A percentile compares a stretch with the other conserved stretches of the same genome.
These are phyloP conservation scores for Guillardia theta DNA, from an alignment of 78 protist genomes.

Conservation along the genomic window DNA sequence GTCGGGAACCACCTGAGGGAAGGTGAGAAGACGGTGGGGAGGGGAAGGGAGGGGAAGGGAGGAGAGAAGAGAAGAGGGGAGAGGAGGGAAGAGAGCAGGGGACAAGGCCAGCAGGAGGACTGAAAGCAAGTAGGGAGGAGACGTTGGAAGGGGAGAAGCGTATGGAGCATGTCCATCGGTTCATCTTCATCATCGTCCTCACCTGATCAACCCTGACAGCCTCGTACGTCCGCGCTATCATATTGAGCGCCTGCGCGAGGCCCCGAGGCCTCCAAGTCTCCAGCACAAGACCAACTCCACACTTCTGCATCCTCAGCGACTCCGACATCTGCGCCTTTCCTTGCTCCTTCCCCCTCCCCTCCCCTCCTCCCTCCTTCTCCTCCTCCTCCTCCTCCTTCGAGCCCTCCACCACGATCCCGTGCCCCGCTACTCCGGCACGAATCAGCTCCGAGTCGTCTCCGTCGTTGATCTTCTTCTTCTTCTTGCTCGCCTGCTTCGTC, in stretches of 20 bases:
- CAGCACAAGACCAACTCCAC: not conserved
- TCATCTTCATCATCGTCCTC: not conserved
- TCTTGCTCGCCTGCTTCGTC: not conserved
- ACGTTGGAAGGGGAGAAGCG: not conserved
- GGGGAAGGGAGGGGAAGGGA: not conserved
- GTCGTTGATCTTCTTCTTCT: not conserved
- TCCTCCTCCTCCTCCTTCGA: not conserved
- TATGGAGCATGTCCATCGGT: not conserved
- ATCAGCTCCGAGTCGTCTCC: not conserved
- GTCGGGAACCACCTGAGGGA: not conserved
- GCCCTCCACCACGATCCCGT: not conserved
- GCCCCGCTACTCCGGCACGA: not conserved
- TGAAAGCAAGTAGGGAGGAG: not conserved
- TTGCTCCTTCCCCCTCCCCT: too few species aligned
- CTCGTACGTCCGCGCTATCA: not conserved
- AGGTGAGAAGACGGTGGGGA: not conserved
- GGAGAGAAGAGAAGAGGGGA: not conserved
- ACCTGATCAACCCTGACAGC: constrained; percentile 13
- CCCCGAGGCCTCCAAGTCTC: not conserved
- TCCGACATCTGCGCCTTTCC: not conserved
- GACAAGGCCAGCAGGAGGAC: not conserved
- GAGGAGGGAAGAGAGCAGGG: not conserved
- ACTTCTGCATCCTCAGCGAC: not conserved
- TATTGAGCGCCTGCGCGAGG: not conserved
- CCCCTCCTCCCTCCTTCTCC: too few species aligned